Percentiles rank a stretch among this genome's conserved stretches.
Conservation (phyloP, 2,329 filamentous ascomycete genomes). For the Penicillium sclerotiorum region DNA sequence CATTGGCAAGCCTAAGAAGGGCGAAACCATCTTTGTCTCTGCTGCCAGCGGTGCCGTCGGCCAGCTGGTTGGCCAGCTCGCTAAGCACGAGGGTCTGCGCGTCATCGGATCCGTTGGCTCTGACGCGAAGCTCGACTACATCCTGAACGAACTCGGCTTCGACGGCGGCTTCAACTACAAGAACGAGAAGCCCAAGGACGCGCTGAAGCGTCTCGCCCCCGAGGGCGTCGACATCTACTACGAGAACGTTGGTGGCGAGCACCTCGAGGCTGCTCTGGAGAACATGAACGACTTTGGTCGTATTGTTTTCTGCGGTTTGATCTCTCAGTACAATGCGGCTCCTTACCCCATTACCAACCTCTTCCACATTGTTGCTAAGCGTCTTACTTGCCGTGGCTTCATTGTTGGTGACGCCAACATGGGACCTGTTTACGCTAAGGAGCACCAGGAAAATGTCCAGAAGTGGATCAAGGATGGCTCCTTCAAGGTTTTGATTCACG, state of each 20-base stretch:
- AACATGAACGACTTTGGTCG: slow-evolving; percentile 67
- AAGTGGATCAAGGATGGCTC: slow-evolving; percentile 76
- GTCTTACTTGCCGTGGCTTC: slow-evolving; percentile 71
- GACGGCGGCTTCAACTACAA: slow-evolving; percentile 86
- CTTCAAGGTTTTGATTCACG: slow-evolving; percentile 69
- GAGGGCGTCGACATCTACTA: slow-evolving; percentile 82
- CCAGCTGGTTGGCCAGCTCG: slow-evolving; percentile 79
- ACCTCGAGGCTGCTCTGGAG: slow-evolving; percentile 68
- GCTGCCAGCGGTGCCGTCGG: slow-evolving; percentile 81
- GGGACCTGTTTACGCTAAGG: slow-evolving; percentile 65
- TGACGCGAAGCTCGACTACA: slow-evolving; percentile 78
- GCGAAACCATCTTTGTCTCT: slow-evolving; percentile 80
- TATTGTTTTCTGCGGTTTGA: slow-evolving; percentile 68
- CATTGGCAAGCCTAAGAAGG: slow-evolving; percentile 73
- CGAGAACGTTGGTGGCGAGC: slow-evolving; percentile 77
- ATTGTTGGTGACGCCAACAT: slow-evolving; percentile 69
- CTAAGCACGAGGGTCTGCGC: slow-evolving; percentile 75
- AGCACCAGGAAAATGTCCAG: slow-evolving; percentile 75
- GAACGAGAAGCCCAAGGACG: slow-evolving; percentile 70
- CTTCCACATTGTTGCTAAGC: slow-evolving; percentile 66
- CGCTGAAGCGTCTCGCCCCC: slow-evolving; percentile 70
- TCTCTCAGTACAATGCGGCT: slow-evolving; percentile 76
- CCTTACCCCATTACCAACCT: slow-evolving; percentile 69
- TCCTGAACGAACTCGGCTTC: slow-evolving; percentile 69
- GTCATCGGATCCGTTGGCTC: slow-evolving; percentile 81